phyloP scores from a whole-genome alignment of 2,329 filamentous ascomycete genomes.

The Fusarium sp. region DNA sequence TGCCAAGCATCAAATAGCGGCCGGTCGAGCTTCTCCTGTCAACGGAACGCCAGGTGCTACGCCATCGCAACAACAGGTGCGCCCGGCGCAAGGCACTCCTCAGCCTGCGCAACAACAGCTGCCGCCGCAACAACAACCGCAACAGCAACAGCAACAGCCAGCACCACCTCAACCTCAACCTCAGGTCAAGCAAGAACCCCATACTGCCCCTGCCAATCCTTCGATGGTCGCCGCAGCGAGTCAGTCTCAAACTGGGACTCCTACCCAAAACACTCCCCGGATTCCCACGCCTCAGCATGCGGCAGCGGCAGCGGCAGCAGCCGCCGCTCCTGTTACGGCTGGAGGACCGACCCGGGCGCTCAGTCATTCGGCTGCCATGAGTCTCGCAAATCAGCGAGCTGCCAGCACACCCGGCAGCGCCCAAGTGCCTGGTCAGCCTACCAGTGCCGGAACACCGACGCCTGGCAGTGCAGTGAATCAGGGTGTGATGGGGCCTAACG shows the following conservation, averaged over 20 bases:
- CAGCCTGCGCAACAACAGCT: conserved; percentile 38
- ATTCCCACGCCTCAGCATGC: conserved; percentile 65
- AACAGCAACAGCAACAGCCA: conserved; percentile 21
- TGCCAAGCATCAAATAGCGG: conserved; percentile 56
- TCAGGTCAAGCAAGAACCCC: conserved; percentile 51
- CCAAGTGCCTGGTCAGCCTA: conserved; percentile 48
- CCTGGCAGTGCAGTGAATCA: conserved; percentile 48
- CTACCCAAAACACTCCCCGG: conserved; percentile 63
- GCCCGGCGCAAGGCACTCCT: conserved; percentile 42
- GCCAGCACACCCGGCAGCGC: conserved; percentile 51
- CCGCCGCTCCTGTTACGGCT: conserved; percentile 53
- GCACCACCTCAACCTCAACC: conserved; percentile 42
- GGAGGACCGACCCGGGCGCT: conserved; percentile 57
- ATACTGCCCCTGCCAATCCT: conserved; percentile 62
- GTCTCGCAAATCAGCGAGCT: conserved; percentile 59
- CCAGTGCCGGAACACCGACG: conserved; percentile 47
- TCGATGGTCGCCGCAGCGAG: conserved; percentile 54
- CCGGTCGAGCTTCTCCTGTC: conserved; percentile 47
- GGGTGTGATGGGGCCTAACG: conserved; percentile 49
- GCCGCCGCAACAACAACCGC: neutral
- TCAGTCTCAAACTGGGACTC: conserved; percentile 58
- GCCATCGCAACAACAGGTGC: conserved; percentile 45
- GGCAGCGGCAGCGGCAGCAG: conserved; percentile 52
- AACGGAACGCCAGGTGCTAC: conserved; percentile 43
- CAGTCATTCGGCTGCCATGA: conserved; percentile 64